Evolutionary conservation across 805 yeast species (phyloP).

Genomic region (Saccharomycopsis javanensis): DNA sequence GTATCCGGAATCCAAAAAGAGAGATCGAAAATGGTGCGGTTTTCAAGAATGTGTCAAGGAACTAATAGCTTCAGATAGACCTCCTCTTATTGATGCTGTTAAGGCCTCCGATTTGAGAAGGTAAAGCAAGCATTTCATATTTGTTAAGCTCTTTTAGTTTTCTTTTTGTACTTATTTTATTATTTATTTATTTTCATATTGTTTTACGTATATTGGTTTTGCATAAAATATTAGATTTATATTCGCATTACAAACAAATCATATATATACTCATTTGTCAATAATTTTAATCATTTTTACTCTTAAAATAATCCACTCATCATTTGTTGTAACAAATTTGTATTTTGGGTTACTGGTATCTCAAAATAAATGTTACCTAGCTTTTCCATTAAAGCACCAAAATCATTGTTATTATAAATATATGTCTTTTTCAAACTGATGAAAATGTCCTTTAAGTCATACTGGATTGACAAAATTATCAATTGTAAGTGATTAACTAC

Average conservation of each 20-base stretch:
- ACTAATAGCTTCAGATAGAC: conserved; percentile 25
- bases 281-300: neutral
- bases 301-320: conserved; percentile 54
- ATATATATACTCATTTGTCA: neutral
- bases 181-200: too few relatives aligned
- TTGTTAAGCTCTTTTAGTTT: neutral
- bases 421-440: conserved; percentile 44
- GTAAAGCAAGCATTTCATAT: neutral
- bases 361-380: conserved; percentile 58
- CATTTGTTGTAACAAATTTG: conserved; percentile 56
- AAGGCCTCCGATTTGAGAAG: neutral
- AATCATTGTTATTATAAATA: conserved; percentile 28
- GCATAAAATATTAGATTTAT: neutral
- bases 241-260: neutral
- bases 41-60: conserved; percentile 59
- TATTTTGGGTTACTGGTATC: conserved; percentile 41
- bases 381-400: conserved; percentile 38
- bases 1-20: conserved; percentile 66
- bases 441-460: conserved; percentile 43
- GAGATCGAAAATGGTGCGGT: conserved; percentile 70
- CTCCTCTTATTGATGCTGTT: neutral
- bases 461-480: conserved; percentile 49
- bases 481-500: conserved; percentile 63
- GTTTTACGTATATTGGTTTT: neutral
- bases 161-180: neutral